These are phyloP conservation scores for Phialophora expanda DNA, from an alignment of 2,329 filamentous ascomycete genomes.

Conservation along the genomic window DNA sequence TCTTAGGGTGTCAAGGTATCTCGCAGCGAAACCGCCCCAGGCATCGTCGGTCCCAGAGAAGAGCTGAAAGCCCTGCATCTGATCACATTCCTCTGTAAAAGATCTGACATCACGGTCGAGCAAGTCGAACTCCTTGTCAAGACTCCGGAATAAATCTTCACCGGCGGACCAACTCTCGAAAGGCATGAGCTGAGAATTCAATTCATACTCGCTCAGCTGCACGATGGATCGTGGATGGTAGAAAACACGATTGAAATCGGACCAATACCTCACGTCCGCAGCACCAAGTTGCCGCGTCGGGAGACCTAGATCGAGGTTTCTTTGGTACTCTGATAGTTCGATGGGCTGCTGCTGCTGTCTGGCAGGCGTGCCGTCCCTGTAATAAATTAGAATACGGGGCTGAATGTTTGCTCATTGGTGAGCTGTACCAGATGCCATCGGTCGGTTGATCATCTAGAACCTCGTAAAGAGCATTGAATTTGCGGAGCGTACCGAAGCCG, in stretches of 20 bases:
- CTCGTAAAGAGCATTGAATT: conserved; percentile 88
- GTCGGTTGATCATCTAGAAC: conserved; percentile 47
- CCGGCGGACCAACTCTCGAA: conserved; percentile 79
- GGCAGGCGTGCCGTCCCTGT: conserved; percentile 46
- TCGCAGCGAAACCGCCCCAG: conserved; percentile 77
- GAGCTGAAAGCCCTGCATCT: conserved; percentile 84
- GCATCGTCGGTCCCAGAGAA: conserved; percentile 75
- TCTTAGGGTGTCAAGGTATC: conserved; percentile 75
- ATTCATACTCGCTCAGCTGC: conserved; percentile 84
- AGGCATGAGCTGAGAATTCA: conserved; percentile 78
- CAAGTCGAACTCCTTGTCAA: conserved; percentile 82
- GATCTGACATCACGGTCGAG: conserved; percentile 87
- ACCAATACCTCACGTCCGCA: conserved; percentile 88
- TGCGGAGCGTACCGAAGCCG: conserved; percentile 84
- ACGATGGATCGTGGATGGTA: conserved; percentile 88
- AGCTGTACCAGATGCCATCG: conserved; percentile 53
- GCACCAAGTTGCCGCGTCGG: conserved; percentile 68
- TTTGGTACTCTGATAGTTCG: conserved; percentile 74
- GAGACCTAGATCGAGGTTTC: conserved; percentile 74
- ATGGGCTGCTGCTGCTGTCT: conserved; percentile 73
- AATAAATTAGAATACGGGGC: conserved; percentile 1
- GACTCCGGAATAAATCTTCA: conserved; percentile 72
- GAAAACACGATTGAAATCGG: conserved; percentile 90
- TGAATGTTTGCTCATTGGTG: neutral
- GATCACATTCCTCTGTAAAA: conserved; percentile 91